Evolutionary conservation across 306 rosid genomes (phyloP).

Genomic region (Sicyos edulis): DNA sequence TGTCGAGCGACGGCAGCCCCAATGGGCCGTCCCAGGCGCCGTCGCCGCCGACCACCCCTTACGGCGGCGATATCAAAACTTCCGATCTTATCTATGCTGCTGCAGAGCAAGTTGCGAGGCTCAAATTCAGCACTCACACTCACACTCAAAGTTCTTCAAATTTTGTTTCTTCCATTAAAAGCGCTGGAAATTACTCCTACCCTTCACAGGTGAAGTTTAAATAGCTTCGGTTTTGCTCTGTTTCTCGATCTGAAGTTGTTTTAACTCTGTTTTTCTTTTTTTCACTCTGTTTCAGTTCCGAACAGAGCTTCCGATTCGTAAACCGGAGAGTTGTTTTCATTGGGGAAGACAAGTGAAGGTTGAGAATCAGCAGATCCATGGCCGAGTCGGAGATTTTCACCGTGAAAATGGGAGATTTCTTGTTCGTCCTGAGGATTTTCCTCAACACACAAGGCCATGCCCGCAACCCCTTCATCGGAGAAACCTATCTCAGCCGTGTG

Average conservation of each 20-base stretch:
- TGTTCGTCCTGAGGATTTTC: background rate
- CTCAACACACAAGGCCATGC: constrained; percentile 12
- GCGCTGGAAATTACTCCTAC: constrained; percentile 16
- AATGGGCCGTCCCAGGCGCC: constrained; percentile 51
- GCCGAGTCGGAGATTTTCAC: background rate
- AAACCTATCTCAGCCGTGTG: background rate
- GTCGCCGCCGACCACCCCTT: constrained; percentile 66
- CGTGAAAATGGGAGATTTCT: background rate
- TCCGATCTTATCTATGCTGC: constrained; percentile 70
- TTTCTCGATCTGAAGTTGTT: background rate
- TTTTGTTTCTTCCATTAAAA: background rate
- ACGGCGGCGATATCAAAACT: constrained; percentile 36
- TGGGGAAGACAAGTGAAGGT: constrained; percentile 12
- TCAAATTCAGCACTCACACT: too few species aligned
- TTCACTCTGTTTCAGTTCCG: background rate
- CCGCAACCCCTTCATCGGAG: constrained; percentile 12
- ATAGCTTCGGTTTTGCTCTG: background rate
- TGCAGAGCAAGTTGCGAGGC: constrained; percentile 69
- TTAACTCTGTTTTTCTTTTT: background rate
- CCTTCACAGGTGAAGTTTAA: background rate
- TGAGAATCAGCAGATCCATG: constrained; percentile 18
- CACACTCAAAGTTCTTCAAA: constrained; percentile 11
- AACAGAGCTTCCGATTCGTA: background rate
- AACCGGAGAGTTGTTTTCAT: background rate
- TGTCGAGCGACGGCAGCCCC: constrained; percentile 64